Base-by-base conservation (phyloP, 2,329 filamentous ascomycete genomes). In the Sporothrix brasiliensis region DNA sequence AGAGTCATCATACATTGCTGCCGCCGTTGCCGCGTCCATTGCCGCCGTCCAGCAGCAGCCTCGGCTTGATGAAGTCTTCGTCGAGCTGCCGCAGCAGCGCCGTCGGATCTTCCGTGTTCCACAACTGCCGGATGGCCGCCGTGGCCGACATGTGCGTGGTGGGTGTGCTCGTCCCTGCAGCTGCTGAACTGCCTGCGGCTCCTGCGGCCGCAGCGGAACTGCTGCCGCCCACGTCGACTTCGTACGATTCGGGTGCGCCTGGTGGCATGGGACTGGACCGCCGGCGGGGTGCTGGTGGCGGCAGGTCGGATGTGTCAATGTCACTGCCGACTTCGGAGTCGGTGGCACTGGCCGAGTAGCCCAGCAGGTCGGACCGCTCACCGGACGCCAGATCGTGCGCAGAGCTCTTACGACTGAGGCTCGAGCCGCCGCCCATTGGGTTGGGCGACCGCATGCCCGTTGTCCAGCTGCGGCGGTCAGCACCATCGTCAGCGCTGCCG, bases 21-120 rank as follows among this genome's bases (percentile, higher is more conserved):
- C 69, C 70, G 47, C 73, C 71, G 39, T 73, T 72, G 50, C 58
- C 58, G 39, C 74, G 73, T 9, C 74, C 75, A 56, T 73, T 72
- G 61, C 74, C 73, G 49, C 74, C 74, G 71, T 76, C 75, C 67
- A 76, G 73, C 66, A 76, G 72, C 58, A 76, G 74, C 72, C 74
- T 75, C 54, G 75, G 75, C 72, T 74, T 75, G 71, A 76, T 76
- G 68, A 73, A 76, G 69, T 76, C 93, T 80, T 99, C 95, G 79
- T 99, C 95, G 72, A 99, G 83, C 80, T 97, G 94, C 75, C 89
- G 90, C 80, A 99, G 97, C 81, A 96, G 88, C 60, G 91, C 93
- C 11, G 92, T 91, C 58, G 96, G 93, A 78, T 99, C 95, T 67
- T 97, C 93, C 0, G 91, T 87, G 19, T 91, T 92, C 75, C 97